Evolutionary conservation across 2,329 filamentous ascomycete genomes (phyloP).

Genomic region (Botrytis fragariae): DNA sequence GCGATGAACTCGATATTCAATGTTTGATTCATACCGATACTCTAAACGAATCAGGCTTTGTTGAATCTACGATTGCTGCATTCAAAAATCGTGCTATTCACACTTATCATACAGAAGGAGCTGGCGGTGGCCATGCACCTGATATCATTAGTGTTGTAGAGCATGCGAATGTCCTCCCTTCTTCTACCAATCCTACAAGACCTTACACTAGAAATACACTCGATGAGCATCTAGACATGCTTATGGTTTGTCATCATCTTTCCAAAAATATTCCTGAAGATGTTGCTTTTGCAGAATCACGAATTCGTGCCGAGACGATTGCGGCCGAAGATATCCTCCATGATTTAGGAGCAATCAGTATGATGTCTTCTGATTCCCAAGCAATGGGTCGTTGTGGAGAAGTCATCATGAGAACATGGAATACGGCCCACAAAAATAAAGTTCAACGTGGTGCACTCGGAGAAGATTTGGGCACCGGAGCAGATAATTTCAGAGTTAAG

Average conservation of each 20-base stretch:
- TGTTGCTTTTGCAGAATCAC: slow-evolving; percentile 89
- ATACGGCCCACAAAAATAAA: slow-evolving; percentile 97
- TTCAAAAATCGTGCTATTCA: slow-evolving; percentile 88
- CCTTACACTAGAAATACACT: slow-evolving; percentile 90
- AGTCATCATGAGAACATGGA: slow-evolving; percentile 90
- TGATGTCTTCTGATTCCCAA: slow-evolving; percentile 96
- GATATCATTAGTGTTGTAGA: slow-evolving; percentile 95
- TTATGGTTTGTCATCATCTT: slow-evolving; percentile 97
- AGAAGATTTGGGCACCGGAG: slow-evolving; percentile 75
- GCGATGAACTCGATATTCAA: slow-evolving; percentile 88
- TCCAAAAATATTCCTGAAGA: slow-evolving; percentile 93
- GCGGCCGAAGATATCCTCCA: slow-evolving; percentile 95
- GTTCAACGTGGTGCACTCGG: slow-evolving; percentile 71
- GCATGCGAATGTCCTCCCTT: slow-evolving; percentile 82
- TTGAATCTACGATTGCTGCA: slow-evolving; percentile 83
- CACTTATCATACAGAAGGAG: slow-evolving; percentile 95
- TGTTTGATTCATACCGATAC: slow-evolving; percentile 95
- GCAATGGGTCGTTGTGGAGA: slow-evolving; percentile 97
- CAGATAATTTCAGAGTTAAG: slow-evolving; percentile 91
- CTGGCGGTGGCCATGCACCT: slow-evolving; percentile 89
- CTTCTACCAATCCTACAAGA: slow-evolving; percentile 86
- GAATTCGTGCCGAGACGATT: slow-evolving; percentile 94
- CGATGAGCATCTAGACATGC: slow-evolving; percentile 95
- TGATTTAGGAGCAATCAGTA: slow-evolving; percentile 90
- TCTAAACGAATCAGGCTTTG: slow-evolving; percentile 95